A percentile compares a stretch with the other conserved stretches of the same genome.
Evolutionary conservation across 768 basidiomycete species (phyloP).

Genomic region (Termitomyces sp.): DNA sequence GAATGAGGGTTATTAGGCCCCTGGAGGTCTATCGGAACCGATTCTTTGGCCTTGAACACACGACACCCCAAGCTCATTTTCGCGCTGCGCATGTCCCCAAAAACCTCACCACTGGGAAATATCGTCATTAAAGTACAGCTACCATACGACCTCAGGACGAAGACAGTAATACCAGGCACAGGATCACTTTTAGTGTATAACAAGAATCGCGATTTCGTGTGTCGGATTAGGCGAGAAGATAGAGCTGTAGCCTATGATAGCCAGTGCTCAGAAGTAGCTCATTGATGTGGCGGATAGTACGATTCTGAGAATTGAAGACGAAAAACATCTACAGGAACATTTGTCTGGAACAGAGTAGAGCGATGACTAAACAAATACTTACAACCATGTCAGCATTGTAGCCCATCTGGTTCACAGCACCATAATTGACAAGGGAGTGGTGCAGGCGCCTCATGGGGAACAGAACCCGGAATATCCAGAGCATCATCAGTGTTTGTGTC

Average conservation of each 20-base stretch:
- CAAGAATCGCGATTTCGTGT: slow-evolving; percentile 51
- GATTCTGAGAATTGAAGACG: no score
- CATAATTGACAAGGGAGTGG: no score
- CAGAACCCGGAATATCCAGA: no score
- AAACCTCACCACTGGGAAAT: slow-evolving; percentile 24
- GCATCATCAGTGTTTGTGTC: no score
- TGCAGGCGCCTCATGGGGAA: no score
- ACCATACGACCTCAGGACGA: slow-evolving; percentile 21
- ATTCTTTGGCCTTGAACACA: slow-evolving; percentile 24
- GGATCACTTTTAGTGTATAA: slow-evolving; percentile 40
- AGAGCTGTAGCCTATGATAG: slow-evolving; percentile 37
- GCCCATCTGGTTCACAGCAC: no score
- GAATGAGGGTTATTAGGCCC: slow-evolving; percentile 12
- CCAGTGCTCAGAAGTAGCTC: no score
- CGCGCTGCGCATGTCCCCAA: slow-evolving; percentile 22
- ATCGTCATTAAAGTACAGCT: slow-evolving; percentile 56
- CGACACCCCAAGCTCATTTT: slow-evolving; percentile 14
- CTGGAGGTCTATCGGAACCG: slow-evolving; percentile 25
- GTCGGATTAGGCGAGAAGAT: slow-evolving; percentile 30
- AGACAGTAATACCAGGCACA: slow-evolving; percentile 2
- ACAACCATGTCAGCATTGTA: no score
- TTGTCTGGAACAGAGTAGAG: no score
- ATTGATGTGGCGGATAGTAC: no score
- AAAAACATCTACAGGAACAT: no score
- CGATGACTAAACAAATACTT: no score